A percentile compares a stretch with the other conserved stretches of the same genome.
Conservation (phyloP, 805 yeast genomes). For the Teunomyces cretensis region DNA sequence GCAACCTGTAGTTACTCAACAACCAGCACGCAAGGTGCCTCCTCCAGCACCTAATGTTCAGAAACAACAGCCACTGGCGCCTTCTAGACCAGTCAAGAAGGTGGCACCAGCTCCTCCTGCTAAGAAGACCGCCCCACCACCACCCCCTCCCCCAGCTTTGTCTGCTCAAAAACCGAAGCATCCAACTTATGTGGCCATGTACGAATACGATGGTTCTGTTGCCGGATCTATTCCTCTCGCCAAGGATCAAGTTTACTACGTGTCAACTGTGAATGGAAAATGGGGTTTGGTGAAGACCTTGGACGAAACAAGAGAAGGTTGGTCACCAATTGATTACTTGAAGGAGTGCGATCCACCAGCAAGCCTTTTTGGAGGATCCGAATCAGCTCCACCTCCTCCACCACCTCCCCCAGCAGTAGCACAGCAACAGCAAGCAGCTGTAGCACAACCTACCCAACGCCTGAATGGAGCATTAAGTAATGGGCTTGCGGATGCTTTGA, state of each 20-base stretch:
- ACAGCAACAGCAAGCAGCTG: slow-evolving; percentile 17
- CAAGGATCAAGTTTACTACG: slow-evolving; percentile 73
- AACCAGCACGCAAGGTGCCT: slow-evolving; percentile 12
- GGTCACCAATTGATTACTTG: slow-evolving; percentile 97
- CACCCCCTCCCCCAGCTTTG: slow-evolving; percentile 63
- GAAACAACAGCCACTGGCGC: slow-evolving; percentile 19
- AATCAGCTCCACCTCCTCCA: slow-evolving; percentile 38
- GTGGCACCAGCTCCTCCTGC: slow-evolving; percentile 65
- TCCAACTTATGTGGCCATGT: slow-evolving; percentile 83
- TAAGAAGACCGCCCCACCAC: slow-evolving; percentile 36
- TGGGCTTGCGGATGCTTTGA: slow-evolving; percentile 69
- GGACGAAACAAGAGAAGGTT: slow-evolving; percentile 81
- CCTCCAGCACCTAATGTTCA: slow-evolving; percentile 12
- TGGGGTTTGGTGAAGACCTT: slow-evolving; percentile 89
- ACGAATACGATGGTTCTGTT: slow-evolving; percentile 86
- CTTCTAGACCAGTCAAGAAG: slow-evolving; percentile 30
- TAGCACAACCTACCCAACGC: slow-evolving; percentile 9
- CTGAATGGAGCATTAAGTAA: slow-evolving; percentile 35
- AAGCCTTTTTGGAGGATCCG: slow-evolving; percentile 18
- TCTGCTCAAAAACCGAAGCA: slow-evolving; percentile 50
- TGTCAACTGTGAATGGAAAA: slow-evolving; percentile 76
- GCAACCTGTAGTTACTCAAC: neutral
- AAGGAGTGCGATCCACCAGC: slow-evolving; percentile 55
- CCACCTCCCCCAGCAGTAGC: slow-evolving; percentile 28
- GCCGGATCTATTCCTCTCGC: slow-evolving; percentile 74